Conservation (phyloP, 2,329 filamentous ascomycete genomes). For the Colletotrichum orbiculare region DNA sequence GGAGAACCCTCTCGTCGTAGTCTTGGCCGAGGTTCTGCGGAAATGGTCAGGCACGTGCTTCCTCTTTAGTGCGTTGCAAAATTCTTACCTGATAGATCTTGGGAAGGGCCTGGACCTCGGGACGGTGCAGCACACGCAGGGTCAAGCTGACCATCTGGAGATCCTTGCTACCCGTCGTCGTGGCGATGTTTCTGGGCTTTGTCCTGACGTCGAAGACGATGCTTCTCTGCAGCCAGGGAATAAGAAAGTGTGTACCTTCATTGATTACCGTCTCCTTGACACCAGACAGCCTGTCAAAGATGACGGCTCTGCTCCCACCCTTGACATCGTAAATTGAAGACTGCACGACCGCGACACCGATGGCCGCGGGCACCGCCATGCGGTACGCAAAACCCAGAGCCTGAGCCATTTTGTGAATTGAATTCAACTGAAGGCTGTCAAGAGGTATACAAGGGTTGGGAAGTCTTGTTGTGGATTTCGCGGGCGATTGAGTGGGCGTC, state of each 20-base stretch:
- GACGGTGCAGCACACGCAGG: constrained; percentile 91
- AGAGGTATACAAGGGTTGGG: not conserved
- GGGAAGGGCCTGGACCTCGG: constrained; percentile 90
- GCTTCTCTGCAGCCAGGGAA: constrained; percentile 95
- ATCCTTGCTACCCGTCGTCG: constrained; percentile 98
- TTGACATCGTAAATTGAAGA: constrained; percentile 96
- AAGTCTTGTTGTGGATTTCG: constrained; percentile 9
- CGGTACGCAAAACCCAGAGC: constrained; percentile 72
- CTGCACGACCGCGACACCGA: constrained; percentile 75
- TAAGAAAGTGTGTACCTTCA: constrained; percentile 95
- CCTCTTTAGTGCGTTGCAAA: not conserved
- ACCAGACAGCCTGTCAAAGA: constrained; percentile 93
- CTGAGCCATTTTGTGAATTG: constrained; percentile 52
- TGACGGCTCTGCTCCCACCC: constrained; percentile 93
- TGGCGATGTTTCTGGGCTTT: constrained; percentile 96
- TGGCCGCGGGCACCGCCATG: constrained; percentile 77
- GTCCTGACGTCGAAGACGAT: constrained; percentile 98
- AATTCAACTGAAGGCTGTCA: not conserved
- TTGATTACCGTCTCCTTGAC: constrained; percentile 93
- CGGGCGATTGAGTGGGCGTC: constrained; percentile 26
- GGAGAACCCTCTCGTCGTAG: constrained; percentile 98
- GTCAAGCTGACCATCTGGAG: constrained; percentile 99
- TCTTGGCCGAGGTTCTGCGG: constrained; percentile 91
- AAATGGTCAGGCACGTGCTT: constrained; percentile 18
- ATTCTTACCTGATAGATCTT: constrained; percentile 94